phyloP scores from a whole-genome alignment of 75 land plant species.

The Isoetes taiwanensis region DNA sequence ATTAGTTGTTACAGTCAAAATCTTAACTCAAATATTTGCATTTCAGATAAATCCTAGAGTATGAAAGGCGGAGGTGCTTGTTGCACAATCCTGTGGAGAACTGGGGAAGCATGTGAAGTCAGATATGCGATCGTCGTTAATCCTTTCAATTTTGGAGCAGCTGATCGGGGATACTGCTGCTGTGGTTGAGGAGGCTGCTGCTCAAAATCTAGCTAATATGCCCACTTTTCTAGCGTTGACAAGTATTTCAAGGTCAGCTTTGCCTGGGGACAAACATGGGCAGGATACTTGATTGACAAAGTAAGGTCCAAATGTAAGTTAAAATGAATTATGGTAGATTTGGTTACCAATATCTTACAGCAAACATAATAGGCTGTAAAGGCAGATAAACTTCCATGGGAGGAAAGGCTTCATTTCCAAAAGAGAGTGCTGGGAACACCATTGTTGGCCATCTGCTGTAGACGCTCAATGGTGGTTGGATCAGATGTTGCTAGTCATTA shows the following conservation, averaged over 20 bases:
- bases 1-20: neutral
- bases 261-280: slow-evolving; percentile 76
- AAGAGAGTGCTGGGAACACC: no score
- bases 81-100: slow-evolving; percentile 96
- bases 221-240: slow-evolving; percentile 82
- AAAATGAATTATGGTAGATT: no score
- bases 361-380: no score
- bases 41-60: slow-evolving; percentile 85
- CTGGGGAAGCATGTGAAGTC: slow-evolving; percentile 81
- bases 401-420: no score
- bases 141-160: slow-evolving; percentile 85
- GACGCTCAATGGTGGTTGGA: no score
- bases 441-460: no score
- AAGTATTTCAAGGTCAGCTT: slow-evolving; percentile 99
- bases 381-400: no score
- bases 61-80: slow-evolving; percentile 90
- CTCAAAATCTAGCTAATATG: slow-evolving; percentile 75
- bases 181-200: slow-evolving; percentile 93
- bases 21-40: neutral
- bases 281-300: slow-evolving; percentile 33
- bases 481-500: no score
- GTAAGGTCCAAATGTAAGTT: slow-evolving; percentile 10
- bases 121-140: slow-evolving; percentile 90
- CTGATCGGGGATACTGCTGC: slow-evolving; percentile 72
- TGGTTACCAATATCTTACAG: no score